Evolutionary conservation across 495 filamentous ascomycete species (phyloP), one percentile per base, ranked within the genome.

Genomic region (Lasiosphaeria ovina): DNA sequence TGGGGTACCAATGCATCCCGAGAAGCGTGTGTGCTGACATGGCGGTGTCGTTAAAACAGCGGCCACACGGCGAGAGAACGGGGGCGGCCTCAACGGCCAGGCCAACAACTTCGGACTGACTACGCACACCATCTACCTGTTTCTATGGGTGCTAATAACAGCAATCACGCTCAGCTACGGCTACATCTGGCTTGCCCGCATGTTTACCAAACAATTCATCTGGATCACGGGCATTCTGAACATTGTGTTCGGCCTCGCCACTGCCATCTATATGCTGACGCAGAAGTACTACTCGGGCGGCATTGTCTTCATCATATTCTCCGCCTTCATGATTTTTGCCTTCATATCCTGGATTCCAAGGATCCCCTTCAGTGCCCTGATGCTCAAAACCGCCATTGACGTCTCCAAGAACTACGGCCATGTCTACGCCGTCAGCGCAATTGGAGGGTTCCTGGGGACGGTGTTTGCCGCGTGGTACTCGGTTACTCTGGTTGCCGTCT

Each of bases 191-290:
- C 73, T 87, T 10, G 91, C 90, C 42, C 85, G 93, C 49, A 77
- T 81, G 55, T 96, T 93, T 62, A 92, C 93, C 4, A 96, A 96
- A 69, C 84, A 91, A 64, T 91, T 93, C 62, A 92, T 97, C 66
- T 96, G 90, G 89, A 86, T 87, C 54, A 95, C 92, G 1, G 93
- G 88, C 16, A 90, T 97, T 51, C 87, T 95, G 33, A 95, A 94
- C 75, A 82, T 95, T 3, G 65, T 93, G 33, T 92, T 95, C 68
- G 74, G 72, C 11, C 62, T 79, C 34, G 79, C 66, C 1, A 81
- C 89, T 0, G 78, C 91, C 49, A 90, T 96, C 71, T 88, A 88
- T 49, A 85, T 93, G 67, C 79, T 96, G 59, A 70, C 75, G 3
- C 73, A 83, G 11, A 81, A 85, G 57, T 89, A 92, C 68, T 96